Evolutionary conservation across 257 asterid genomes (phyloP).

Genomic region (Primulina tabacum): DNA sequence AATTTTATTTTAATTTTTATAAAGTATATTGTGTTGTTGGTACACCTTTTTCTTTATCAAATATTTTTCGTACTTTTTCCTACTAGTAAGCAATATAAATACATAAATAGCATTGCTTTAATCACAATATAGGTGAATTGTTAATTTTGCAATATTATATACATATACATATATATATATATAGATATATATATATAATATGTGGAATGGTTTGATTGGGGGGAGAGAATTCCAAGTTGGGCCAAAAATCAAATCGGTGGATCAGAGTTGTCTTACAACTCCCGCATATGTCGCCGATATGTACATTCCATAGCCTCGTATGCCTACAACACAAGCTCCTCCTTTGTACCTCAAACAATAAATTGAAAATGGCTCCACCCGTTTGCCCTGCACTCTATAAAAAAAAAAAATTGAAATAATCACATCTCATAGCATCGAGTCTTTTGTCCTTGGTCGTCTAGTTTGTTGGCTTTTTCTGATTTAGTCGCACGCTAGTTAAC

Average conservation of each 20-base stretch:
- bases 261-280: background rate
- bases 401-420: no score
- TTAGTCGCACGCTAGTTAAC: background rate
- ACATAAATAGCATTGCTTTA: no score
- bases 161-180: no score
- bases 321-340: background rate
- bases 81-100: no score
- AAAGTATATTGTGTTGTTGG: no score
- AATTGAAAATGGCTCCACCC: no score
- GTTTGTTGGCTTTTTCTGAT: background rate
- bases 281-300: background rate
- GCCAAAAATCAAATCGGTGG: background rate
- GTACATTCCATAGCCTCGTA: background rate
- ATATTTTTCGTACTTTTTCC: no score
- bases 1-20: no score
- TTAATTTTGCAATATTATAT: no score
- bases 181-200: no score
- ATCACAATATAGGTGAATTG: no score
- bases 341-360: background rate
- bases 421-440: background rate
- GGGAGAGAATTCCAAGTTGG: background rate
- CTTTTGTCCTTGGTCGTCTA: background rate
- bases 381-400: background rate
- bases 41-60: no score
- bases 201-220: background rate